Evolutionary conservation across 2,329 filamentous ascomycete genomes (phyloP).

Genomic region (Tolypocladium album): DNA sequence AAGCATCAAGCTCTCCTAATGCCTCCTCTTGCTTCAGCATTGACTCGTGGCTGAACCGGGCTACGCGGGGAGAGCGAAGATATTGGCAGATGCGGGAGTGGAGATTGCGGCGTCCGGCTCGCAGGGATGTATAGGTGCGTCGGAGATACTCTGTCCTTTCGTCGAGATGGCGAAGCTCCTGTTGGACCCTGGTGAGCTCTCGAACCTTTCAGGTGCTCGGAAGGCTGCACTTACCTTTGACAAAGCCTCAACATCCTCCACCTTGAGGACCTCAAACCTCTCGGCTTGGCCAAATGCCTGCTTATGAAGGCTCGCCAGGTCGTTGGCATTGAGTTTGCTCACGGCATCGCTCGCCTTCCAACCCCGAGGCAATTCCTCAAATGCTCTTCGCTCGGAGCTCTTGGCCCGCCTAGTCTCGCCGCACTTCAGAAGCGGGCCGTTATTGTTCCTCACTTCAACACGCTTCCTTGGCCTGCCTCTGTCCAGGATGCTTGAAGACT

Average conservation of each 20-base stretch:
- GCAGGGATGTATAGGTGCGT: conserved; percentile 63
- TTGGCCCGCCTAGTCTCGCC: conserved; percentile 32
- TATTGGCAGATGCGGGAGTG: conserved; percentile 70
- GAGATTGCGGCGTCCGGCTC: conserved; percentile 65
- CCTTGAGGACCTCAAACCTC: conserved; percentile 53
- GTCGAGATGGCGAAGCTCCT: conserved; percentile 68
- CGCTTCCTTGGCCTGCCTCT: conserved; percentile 50
- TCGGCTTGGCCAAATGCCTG: conserved; percentile 53
- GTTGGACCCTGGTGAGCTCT: background rate
- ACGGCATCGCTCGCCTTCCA: conserved; percentile 42
- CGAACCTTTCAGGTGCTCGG: background rate
- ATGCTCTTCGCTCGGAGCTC: conserved; percentile 44
- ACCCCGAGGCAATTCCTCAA: conserved; percentile 51
- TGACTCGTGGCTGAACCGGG: conserved; percentile 63
- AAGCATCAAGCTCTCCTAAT: conserved; percentile 62
- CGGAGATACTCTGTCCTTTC: conserved; percentile 70
- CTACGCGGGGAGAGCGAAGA: conserved; percentile 57
- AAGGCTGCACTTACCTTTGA: conserved; percentile 39
- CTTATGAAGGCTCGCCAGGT: conserved; percentile 41
- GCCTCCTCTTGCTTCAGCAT: conserved; percentile 74
- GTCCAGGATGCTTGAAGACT: conserved; percentile 49
- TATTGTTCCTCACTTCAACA: conserved; percentile 28
- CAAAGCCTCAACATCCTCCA: conserved; percentile 52
- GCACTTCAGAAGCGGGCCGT: conserved; percentile 24
- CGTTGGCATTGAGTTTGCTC: conserved; percentile 32